Conservation (phyloP, 495 filamentous ascomycete species). For the Rusavskia elegans region DNA sequence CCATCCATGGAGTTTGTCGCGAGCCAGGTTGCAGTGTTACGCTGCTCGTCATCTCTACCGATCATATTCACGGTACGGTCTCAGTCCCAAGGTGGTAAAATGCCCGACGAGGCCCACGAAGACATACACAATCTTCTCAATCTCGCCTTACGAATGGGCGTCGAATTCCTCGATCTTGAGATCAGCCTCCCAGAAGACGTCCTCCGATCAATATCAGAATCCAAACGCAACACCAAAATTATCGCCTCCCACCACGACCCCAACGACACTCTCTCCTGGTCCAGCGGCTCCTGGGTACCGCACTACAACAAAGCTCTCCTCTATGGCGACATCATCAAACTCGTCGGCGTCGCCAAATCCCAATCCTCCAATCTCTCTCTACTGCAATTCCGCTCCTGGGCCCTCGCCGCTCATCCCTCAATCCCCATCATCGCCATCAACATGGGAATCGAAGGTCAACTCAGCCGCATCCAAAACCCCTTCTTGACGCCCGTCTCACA, state of each 20-base stretch:
- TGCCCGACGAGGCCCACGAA: conserved; percentile 60
- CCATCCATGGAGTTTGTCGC: conserved; percentile 60
- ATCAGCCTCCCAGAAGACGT: conserved; percentile 68
- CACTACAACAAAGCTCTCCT: conserved; percentile 77
- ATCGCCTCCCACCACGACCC: conserved; percentile 96
- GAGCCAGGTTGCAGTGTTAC: conserved; percentile 66
- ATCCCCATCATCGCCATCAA: conserved; percentile 86
- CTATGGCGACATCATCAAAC: conserved; percentile 85
- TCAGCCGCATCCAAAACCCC: conserved; percentile 74
- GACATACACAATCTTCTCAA: conserved; percentile 59
- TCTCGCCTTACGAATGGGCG: conserved; percentile 61
- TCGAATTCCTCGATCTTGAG: conserved; percentile 90
- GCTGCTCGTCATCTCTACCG: conserved; percentile 59
- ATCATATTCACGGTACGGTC: conserved; percentile 90
- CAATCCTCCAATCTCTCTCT: conserved; percentile 79
- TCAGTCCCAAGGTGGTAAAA: conserved; percentile 69
- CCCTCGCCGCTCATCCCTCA: conserved; percentile 44
- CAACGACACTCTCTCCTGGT: conserved; percentile 63
- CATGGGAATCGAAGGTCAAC: conserved; percentile 79
- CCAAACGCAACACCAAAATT: conserved; percentile 60
- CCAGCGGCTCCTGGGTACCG: conserved; percentile 71
- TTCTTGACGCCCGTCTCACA: conserved; percentile 97
- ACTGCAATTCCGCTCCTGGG: conserved; percentile 65
- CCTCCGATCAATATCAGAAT: conserved; percentile 45
- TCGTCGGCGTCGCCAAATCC: conserved; percentile 65